Evolutionary conservation across 2,329 filamentous ascomycete genomes (phyloP).

Genomic region (Diaporthe vaccinii): DNA sequence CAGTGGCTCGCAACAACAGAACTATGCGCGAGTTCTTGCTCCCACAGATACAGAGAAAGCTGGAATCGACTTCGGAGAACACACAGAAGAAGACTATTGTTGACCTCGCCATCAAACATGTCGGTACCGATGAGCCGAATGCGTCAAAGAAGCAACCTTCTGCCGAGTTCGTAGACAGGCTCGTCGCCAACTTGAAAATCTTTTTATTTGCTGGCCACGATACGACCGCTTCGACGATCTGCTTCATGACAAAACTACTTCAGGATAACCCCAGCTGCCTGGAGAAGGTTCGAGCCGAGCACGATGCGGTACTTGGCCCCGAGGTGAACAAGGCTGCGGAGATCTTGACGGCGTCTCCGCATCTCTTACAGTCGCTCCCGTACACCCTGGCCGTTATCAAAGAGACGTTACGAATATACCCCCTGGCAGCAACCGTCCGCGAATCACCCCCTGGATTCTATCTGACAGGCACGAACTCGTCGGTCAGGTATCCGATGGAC

Average conservation of each 20-base stretch:
- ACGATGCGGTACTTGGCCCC: background rate
- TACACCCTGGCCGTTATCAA: background rate
- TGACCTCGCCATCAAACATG: background rate
- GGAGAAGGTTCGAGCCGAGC: background rate
- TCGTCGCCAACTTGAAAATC: conserved; percentile 1
- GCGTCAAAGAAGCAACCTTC: background rate
- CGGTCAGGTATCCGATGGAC: background rate
- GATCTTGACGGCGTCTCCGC: background rate
- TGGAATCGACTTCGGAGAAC: background rate
- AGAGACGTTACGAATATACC: background rate
- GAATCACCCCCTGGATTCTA: background rate
- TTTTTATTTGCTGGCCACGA: background rate
- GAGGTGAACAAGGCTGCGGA: background rate
- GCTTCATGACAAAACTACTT: background rate
- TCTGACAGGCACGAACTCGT: background rate
- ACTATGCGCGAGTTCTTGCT: background rate
- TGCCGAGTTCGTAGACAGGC: background rate
- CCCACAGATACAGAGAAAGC: background rate
- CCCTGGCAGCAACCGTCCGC: background rate
- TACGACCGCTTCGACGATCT: background rate
- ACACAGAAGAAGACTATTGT: background rate
- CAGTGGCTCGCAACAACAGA: background rate
- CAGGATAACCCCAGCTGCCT: background rate
- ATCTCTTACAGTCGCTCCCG: background rate
- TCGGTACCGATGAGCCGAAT: background rate